Conservation (phyloP, 495 filamentous ascomycete species). For the Annulohypoxylon stygium region DNA sequence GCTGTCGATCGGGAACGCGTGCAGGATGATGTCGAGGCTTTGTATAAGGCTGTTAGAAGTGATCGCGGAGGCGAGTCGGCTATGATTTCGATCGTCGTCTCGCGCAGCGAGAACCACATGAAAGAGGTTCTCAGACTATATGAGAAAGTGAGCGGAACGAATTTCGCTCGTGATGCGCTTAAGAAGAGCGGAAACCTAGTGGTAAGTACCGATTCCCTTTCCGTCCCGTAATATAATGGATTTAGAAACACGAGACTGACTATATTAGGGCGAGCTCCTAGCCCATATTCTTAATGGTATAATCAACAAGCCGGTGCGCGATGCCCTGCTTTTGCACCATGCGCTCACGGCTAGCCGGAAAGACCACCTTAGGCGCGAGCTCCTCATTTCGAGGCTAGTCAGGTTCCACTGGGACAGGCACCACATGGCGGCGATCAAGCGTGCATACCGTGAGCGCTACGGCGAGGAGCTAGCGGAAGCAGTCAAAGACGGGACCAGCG, state of each 20-base stretch:
- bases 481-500: slow-evolving; percentile 63
- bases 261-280: slow-evolving; percentile 85
- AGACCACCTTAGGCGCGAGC: slow-evolving; percentile 80
- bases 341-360: slow-evolving; percentile 74
- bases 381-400: slow-evolving; percentile 84
- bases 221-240: neutral
- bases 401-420: slow-evolving; percentile 86
- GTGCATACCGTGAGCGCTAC: slow-evolving; percentile 78
- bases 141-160: slow-evolving; percentile 74
- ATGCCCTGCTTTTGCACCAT: slow-evolving; percentile 94
- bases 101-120: slow-evolving; percentile 83
- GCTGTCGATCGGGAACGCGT: slow-evolving; percentile 65
- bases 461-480: slow-evolving; percentile 75
- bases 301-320: slow-evolving; percentile 94
- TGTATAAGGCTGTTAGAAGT: slow-evolving; percentile 76
- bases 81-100: slow-evolving; percentile 89
- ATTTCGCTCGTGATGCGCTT: slow-evolving; percentile 89
- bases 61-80: slow-evolving; percentile 88
- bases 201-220: slow-evolving; percentile 66
- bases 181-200: slow-evolving; percentile 91
- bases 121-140: slow-evolving; percentile 82
- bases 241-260: slow-evolving; percentile 18
- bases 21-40: slow-evolving; percentile 76
- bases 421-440: slow-evolving; percentile 79
- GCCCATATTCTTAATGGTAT: slow-evolving; percentile 97